Evolutionary conservation across 2,329 filamentous ascomycete species (phyloP), one percentile per base, ranked within the genome.

Genomic region (Sporothrix dimorphospora): DNA sequence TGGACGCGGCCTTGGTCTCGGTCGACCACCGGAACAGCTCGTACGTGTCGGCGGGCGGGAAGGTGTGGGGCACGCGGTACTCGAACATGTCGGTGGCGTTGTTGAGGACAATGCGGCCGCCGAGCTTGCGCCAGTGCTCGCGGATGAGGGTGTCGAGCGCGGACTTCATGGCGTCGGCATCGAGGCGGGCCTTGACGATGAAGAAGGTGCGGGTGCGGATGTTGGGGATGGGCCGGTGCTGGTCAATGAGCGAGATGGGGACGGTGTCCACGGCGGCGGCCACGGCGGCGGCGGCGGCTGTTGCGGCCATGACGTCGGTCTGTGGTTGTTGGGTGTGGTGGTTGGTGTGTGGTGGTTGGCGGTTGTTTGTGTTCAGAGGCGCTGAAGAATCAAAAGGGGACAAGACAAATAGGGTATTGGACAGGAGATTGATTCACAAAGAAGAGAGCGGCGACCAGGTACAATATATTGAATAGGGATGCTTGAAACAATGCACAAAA

Each of bases 71-170:
- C 7, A 72, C 27, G 21, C 57, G 71, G 68, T 72, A 72, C 27
- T 66, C 68, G 14, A 16, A 34, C 2, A 40, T 8, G 24, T 19
- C 16, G 16, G 68, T 70, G 8, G 47, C 11, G n/a, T 19, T 42
- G 68, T 72, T 40, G 9, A 14, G 49, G 9, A 61, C 40, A 1
- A 72, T 1, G 9, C 71, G 67, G 4, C 27, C 71, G 9, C 71
- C 71, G 27, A 72, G 71, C 61, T 70, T 72, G 34, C 71, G 71
- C 68, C 68, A 72, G 59, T 72, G 59, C 16, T 70, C 38, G 16
- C 71, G 67, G 51, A 72, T 67, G 19, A 72, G 68, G 19, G 21
- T 67, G 27, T 72, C 71, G 14, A 72, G 68, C 4, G 19, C 71
- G 2, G n/a, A 8, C 16, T 42, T 47, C 21, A 72, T 42, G 11